Conservation (phyloP, 805 yeast genomes). For the Saccharomyces paradoxus region DNA sequence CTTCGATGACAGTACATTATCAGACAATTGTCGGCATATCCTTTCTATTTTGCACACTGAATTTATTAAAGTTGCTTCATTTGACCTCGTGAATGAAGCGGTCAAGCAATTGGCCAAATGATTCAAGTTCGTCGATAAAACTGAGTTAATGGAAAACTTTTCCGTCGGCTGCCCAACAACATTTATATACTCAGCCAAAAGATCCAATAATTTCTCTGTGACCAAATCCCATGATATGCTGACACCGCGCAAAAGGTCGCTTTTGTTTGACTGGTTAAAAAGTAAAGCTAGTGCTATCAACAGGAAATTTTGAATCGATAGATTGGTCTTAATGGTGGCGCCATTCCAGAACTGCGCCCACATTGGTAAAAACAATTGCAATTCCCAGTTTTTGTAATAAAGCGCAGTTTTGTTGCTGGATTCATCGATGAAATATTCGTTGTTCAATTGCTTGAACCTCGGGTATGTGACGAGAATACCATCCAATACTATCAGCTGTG, state of each 20-base stretch:
- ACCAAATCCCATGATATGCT: not conserved
- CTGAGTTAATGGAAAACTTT: not conserved
- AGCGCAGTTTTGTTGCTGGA: constrained; percentile 9
- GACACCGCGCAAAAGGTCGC: not conserved
- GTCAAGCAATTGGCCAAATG: not conserved
- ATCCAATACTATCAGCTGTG: constrained; percentile 17
- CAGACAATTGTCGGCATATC: not conserved
- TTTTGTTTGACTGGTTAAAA: not conserved
- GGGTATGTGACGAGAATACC: constrained; percentile 19
- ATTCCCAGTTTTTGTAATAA: constrained; percentile 17
- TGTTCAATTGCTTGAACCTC: constrained; percentile 14
- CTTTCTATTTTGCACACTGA: not conserved
- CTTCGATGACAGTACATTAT: not conserved
- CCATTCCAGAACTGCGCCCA: constrained; percentile 9
- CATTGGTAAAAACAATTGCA: constrained; percentile 16
- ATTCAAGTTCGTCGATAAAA: not conserved
- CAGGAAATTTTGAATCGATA: not conserved
- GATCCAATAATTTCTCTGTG: not conserved
- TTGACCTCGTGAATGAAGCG: not conserved
- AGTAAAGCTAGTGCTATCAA: not conserved
- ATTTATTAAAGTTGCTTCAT: not conserved
- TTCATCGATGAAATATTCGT: constrained; percentile 17
- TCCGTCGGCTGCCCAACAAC: not conserved
- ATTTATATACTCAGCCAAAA: not conserved
- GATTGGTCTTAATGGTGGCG: not conserved